Base-by-base conservation (phyloP, 2,329 filamentous ascomycete genomes). In the Aspergillus japonicus region DNA sequence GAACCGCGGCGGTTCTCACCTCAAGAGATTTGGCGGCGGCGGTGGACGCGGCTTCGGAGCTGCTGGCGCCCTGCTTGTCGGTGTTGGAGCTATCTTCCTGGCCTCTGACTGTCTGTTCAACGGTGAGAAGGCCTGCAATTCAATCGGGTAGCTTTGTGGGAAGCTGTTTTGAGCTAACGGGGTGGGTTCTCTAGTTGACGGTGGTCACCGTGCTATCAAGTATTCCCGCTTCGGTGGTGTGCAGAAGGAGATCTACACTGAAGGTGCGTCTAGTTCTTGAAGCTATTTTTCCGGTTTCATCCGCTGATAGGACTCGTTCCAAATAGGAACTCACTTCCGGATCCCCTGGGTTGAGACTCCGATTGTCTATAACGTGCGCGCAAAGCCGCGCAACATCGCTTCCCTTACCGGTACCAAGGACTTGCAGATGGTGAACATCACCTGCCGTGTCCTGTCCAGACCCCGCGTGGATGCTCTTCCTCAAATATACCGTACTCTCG, bases 351-450 rank as follows among this genome's bases (percentile, higher is more conserved):
- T 99, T 79, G 95, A 99, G 81, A 96, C 93, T 4, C 92, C 95
- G 54, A 87, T 99, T 77, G 89, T 93, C 70, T 99, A 98, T 83
- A 94, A 99, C 78, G 95, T 99, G 69, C 94, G 95, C 80, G 95
- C 95, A 62, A 97, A 94, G 83, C 95, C 95, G 71, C 89, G 95
- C 76, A 97, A 96, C 73, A 93, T 99, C 70, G 90, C 95, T 67
- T 98, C 95, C 67, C 86, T 99, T 67, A 99, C 95, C 61, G 95
- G 95, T 69, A 99, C 95, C 74, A 99, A 99, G 84, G 95, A 99
- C 80, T 82, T 99, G 79, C 95, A 99, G 83, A 99, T 99, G 95
- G 95, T 98, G 75, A 99, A 99, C 86, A 98, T 99, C 76, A 99
- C 94, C 74, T 99, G 95, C 80, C 94, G 95, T 91, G 95, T 99